These are phyloP conservation scores for Podaxis sp. DNA, from an alignment of 768 basidiomycete genomes.

Conservation along the genomic window DNA sequence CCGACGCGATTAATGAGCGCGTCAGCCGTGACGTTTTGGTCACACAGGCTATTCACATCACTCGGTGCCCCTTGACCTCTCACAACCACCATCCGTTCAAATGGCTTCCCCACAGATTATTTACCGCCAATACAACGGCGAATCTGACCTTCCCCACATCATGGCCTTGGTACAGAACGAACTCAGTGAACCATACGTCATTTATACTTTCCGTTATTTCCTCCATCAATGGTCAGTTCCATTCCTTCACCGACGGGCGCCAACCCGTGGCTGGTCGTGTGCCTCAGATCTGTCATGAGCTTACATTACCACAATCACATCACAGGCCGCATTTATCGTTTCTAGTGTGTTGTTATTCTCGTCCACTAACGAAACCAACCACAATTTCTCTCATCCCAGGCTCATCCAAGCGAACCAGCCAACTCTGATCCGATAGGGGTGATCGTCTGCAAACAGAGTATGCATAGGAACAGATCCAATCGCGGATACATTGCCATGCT, in stretches of 20 bases:
- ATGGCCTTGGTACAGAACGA: constrained; percentile 89
- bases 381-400: constrained; percentile 35
- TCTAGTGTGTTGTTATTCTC: constrained; percentile 45
- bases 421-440: constrained; percentile 74
- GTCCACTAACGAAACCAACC: neutral
- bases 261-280: constrained; percentile 27
- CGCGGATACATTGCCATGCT: constrained; percentile 99
- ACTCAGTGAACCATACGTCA: constrained; percentile 93
- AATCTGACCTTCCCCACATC: constrained; percentile 77
- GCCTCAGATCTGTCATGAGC: constrained; percentile 23
- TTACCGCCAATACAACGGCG: constrained; percentile 76
- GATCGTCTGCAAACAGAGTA: constrained; percentile 96
- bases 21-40: constrained; percentile 1
- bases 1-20: neutral
- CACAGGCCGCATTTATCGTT: constrained; percentile 87
- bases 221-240: constrained; percentile 86
- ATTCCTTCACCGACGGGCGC: neutral
- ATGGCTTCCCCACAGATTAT: constrained; percentile 36
- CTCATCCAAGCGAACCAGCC: constrained; percentile 49
- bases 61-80: constrained; percentile 19
- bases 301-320: constrained; percentile 18
- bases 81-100: constrained; percentile 15
- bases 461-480: constrained; percentile 72
- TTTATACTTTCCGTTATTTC: constrained; percentile 97
- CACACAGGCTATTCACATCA: neutral